Evolutionary conservation across 306 rosid species (phyloP), one percentile per base, ranked within the genome.

Genomic region (Quercus dentata): DNA sequence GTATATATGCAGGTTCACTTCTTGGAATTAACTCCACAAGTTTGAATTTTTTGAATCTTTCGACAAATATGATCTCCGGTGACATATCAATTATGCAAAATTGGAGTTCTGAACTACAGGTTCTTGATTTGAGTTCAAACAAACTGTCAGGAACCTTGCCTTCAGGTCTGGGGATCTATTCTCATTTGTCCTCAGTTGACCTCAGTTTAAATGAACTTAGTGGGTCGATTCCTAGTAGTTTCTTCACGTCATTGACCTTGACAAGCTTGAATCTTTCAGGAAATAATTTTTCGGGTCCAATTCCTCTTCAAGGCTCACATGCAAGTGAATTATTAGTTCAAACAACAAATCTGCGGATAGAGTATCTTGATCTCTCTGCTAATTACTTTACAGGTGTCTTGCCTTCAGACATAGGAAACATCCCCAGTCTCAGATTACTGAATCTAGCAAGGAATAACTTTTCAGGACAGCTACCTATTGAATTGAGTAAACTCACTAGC

Each of bases 41-140:
- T 74, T 78, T 95, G 89, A 75, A 73, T 41, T 44, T 63, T 73
- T 80, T 95, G 91, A 88, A 95, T 84, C 91, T 95, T 78, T 95
- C 99, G 15, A 83, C 90, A 7, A 95, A 93, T 82, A 76, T 74
- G 86, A 82, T 93, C 58, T 76, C 89, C 51, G 97, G 92, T 73
- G 91, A 91, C 78, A 76, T 92, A 56, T 91, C 97, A 14, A 70
- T 81, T 76, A 63, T 95, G 82, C 90, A 80, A 80, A 83, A 81
- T 70, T 91, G 97, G 99, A 92, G 86, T 80, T 84, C 91, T 84
- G 28, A 80, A 31, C 80, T 92, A 77, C 97, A 91, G 80, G 80
- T 89, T 80, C 86, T 95, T 79, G 89, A 89, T 85, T 85, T 95
- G 87, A 90, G 99, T 83, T 95, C 91, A 75, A 95, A 95, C 87